phyloP scores from a whole-genome alignment of 805 yeast species.

The Myxozyma neotropica region DNA sequence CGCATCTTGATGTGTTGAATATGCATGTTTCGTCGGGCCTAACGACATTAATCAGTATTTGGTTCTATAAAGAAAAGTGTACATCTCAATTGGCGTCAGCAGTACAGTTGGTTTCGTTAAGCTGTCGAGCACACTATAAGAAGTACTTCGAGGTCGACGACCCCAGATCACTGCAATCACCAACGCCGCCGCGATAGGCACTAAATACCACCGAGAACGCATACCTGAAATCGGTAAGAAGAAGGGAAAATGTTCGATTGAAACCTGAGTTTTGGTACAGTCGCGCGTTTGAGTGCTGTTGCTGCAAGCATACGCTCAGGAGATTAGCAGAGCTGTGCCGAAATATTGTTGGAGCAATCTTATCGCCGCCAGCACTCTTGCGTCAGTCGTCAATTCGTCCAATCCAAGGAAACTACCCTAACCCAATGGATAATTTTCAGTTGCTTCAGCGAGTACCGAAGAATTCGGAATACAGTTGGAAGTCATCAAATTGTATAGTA shows the following conservation, averaged over 20 bases:
- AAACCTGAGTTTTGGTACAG: neutral
- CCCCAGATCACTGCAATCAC: neutral
- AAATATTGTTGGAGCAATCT: too few relatives aligned
- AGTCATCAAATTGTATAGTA: neutral
- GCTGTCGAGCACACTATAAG: neutral
- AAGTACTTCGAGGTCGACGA: neutral
- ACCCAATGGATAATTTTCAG: neutral
- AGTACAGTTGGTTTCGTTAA: neutral
- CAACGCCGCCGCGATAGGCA: neutral
- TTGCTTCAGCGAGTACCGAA: neutral
- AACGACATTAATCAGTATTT: neutral
- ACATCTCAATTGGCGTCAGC: neutral
- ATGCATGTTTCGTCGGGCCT: constrained; percentile 63
- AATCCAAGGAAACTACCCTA: neutral
- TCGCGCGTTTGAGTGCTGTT: neutral
- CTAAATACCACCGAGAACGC: constrained; percentile 2
- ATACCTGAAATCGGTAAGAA: neutral
- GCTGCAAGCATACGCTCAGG: neutral
- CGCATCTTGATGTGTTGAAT: constrained; percentile 84
- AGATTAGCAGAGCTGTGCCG: too few relatives aligned
- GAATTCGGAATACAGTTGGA: too few relatives aligned
- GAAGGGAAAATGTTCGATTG: neutral
- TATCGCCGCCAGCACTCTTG: constrained; percentile 3
- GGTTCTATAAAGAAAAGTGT: neutral
- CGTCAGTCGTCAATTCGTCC: neutral